phyloP scores from a whole-genome alignment of 2,329 filamentous ascomycete genomes.

The Lachnellula arida region DNA sequence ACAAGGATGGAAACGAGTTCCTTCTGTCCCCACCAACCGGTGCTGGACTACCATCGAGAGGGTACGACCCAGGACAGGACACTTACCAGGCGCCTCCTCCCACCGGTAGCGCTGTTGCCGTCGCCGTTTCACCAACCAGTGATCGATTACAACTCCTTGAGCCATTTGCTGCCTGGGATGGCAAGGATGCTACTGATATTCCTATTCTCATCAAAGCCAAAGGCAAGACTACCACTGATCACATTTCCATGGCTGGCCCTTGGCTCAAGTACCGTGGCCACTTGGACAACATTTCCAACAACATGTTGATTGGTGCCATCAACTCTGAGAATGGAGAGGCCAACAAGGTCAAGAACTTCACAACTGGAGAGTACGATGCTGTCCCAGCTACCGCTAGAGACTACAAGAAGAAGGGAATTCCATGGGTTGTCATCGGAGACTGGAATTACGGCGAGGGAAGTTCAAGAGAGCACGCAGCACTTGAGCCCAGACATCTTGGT shows the following conservation, averaged over 20 bases:
- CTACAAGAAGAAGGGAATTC: slow-evolving; percentile 95
- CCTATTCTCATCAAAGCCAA: slow-evolving; percentile 95
- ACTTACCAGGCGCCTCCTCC: slow-evolving; percentile 93
- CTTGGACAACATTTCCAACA: slow-evolving; percentile 99
- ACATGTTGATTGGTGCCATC: slow-evolving; percentile 97
- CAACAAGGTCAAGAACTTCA: slow-evolving; percentile 94
- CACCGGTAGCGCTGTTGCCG: slow-evolving; percentile 67
- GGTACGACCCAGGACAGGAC: slow-evolving; percentile 87
- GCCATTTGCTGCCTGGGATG: slow-evolving; percentile 85
- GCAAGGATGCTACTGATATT: slow-evolving; percentile 78
- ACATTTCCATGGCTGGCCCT: slow-evolving; percentile 95
- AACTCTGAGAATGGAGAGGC: slow-evolving; percentile 95
- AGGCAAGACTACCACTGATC: slow-evolving; percentile 95
- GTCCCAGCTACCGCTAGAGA: slow-evolving; percentile 93
- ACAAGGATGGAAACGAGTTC: slow-evolving; percentile 96
- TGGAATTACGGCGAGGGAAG: slow-evolving; percentile 99
- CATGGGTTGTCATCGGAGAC: slow-evolving; percentile 97
- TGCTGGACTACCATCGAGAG: slow-evolving; percentile 70
- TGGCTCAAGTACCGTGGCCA: slow-evolving; percentile 99
- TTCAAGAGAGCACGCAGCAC: slow-evolving; percentile 96
- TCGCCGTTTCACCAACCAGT: slow-evolving; percentile 81
- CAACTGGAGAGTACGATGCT: slow-evolving; percentile 76
- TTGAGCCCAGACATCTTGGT: slow-evolving; percentile 95
- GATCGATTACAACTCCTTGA: slow-evolving; percentile 91
- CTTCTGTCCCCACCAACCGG: slow-evolving; percentile 75